These are phyloP conservation scores for Chondrostereum purpureum DNA, from an alignment of 1,284 basidiomycete genomes.

Conservation along the genomic window DNA sequence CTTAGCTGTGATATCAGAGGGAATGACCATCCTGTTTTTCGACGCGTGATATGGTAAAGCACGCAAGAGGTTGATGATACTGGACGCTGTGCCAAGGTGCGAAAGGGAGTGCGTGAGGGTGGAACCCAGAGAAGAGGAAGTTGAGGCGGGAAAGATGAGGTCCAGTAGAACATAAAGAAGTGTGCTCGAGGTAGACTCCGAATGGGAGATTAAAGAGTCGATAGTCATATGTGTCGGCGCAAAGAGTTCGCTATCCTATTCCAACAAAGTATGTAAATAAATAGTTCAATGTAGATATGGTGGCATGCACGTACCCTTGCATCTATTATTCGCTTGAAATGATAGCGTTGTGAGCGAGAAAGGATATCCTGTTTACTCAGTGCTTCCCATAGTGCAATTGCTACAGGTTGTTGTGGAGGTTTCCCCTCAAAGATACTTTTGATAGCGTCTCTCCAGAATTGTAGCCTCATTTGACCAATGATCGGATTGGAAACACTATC, in stretches of 20 bases:
- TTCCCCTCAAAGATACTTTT: conserved; percentile 58
- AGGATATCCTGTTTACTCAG: conserved; percentile 26
- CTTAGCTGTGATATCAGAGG: conserved; percentile 76
- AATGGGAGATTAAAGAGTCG: conserved; percentile 64
- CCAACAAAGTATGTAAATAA: too few species aligned
- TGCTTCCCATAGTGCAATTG: conserved; percentile 64
- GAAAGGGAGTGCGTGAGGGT: conserved; percentile 74
- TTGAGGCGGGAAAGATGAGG: conserved; percentile 56
- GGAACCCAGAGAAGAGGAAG: conserved; percentile 22
- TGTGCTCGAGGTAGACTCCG: conserved; percentile 76
- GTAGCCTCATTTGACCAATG: conserved; percentile 84
- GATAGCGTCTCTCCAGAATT: conserved; percentile 89
- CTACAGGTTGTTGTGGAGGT: conserved; percentile 80
- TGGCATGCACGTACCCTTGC: conserved; percentile 67
- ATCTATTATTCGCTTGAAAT: conserved; percentile 82
- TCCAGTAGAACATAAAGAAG: conserved; percentile 77
- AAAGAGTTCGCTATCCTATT: conserved; percentile 74
- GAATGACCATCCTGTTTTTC: conserved; percentile 73
- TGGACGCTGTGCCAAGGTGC: conserved; percentile 70
- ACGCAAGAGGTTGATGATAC: conserved; percentile 67
- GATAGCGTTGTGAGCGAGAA: conserved; percentile 61
- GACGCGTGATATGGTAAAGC: conserved; percentile 72
- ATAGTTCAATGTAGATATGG: conserved; percentile 5
- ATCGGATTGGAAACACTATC: conserved; percentile 75
- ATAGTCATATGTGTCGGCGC: conserved; percentile 64